Evolutionary conservation across 179 eudicot species (phyloP).

Genomic region (Drosera spatulata): DNA sequence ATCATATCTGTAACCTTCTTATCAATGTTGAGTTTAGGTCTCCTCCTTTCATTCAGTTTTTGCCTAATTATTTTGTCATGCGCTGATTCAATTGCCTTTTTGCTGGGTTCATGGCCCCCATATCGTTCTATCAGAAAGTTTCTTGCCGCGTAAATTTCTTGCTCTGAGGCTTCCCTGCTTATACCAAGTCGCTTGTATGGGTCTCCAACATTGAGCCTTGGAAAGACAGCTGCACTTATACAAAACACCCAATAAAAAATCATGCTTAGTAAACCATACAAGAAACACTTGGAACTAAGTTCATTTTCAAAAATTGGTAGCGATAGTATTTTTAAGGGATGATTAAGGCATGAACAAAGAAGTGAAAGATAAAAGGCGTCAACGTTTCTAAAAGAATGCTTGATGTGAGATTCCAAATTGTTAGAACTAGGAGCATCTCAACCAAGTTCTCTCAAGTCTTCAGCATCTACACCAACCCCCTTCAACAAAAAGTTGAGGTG

Average conservation of each 20-base stretch:
- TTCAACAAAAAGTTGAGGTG: too few relatives aligned
- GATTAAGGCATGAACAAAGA: too few relatives aligned
- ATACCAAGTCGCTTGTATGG: conserved; percentile 93
- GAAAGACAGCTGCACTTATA: conserved; percentile 60
- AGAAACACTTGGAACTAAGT: not conserved
- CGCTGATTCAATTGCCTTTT: conserved; percentile 91
- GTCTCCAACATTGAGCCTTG: conserved; percentile 76
- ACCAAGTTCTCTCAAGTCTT: too few relatives aligned
- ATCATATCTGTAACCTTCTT: conserved; percentile 68
- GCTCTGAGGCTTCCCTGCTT: conserved; percentile 86
- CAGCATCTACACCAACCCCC: too few relatives aligned
- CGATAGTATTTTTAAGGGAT: not conserved
- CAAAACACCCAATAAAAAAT: not conserved
- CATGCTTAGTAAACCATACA: not conserved
- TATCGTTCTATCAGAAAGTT: conserved; percentile 77
- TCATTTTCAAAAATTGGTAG: not conserved
- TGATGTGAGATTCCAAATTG: too few relatives aligned
- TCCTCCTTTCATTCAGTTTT: conserved; percentile 66
- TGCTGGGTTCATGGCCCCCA: conserved; percentile 78
- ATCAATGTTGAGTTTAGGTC: conserved; percentile 71
- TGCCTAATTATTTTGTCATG: conserved; percentile 95
- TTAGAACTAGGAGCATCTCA: too few relatives aligned
- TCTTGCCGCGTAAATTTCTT: conserved; percentile 86
- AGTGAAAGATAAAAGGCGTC: too few relatives aligned
- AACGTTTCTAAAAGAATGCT: too few relatives aligned